Evolutionary conservation across 2,329 filamentous ascomycete species (phyloP).

Genomic region (Fusarium coffeatum): DNA sequence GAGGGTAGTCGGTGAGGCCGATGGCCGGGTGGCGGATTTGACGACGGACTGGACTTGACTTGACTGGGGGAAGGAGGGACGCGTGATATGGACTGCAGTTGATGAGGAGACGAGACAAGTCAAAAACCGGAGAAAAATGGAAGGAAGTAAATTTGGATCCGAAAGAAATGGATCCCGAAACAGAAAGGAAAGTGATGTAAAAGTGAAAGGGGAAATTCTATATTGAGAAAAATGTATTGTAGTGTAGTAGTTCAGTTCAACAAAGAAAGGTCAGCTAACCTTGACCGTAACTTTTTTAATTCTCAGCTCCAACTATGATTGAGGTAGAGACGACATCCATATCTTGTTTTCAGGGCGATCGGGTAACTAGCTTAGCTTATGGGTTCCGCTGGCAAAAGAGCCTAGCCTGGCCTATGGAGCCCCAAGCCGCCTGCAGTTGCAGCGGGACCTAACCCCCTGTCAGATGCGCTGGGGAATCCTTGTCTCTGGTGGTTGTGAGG

Average conservation of each 20-base stretch:
- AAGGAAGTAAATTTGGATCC: conserved; percentile 15
- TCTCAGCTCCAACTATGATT: too few relatives aligned
- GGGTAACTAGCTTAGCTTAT: conserved; percentile 11
- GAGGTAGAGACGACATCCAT: background rate
- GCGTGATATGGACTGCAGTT: conserved; percentile 16
- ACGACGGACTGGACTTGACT: conserved; percentile 5
- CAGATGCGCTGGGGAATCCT: conserved; percentile 46
- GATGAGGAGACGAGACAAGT: conserved; percentile 17
- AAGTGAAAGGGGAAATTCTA: conserved; percentile 12
- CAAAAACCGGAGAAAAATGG: conserved; percentile 1
- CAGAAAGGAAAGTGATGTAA: background rate
- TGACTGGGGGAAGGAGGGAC: conserved; percentile 16
- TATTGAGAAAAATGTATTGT: conserved; percentile 25
- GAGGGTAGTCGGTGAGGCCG: conserved; percentile 38
- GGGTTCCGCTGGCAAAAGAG: background rate
- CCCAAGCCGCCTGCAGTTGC: background rate
- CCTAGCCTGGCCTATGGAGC: background rate
- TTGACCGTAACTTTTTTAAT: conserved; percentile 33
- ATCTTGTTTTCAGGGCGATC: conserved; percentile 30
- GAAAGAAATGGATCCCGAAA: conserved; percentile 25
- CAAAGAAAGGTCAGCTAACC: conserved; percentile 2
- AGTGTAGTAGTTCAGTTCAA: background rate
- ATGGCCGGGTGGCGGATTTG: conserved; percentile 34
- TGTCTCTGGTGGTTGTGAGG: conserved; percentile 38
- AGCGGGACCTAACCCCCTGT: conserved; percentile 1